Conservation (phyloP, 305 asterid species). For the Fraxinus sp. region DNA sequence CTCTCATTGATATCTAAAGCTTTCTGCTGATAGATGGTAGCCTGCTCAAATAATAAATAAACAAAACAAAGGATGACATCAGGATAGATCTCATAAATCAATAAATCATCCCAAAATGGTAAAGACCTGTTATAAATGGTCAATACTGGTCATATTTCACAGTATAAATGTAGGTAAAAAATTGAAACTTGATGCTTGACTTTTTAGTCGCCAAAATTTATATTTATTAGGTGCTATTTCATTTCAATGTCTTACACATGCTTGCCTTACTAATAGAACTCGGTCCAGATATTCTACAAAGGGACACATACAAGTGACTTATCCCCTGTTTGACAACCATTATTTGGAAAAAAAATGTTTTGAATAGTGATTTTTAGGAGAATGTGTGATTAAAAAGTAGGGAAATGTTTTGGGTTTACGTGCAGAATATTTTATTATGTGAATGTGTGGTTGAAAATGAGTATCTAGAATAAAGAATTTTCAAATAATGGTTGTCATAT, state of each 20-base stretch:
- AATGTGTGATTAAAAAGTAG: neutral
- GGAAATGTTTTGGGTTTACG: neutral
- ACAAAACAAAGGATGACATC: slow-evolving; percentile 21
- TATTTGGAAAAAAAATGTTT: no score
- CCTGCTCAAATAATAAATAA: slow-evolving; percentile 41
- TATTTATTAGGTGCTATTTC: neutral
- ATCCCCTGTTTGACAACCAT: neutral
- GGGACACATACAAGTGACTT: neutral
- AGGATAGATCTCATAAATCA: slow-evolving; percentile 13
- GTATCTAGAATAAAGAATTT: neutral
- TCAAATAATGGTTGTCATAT: neutral
- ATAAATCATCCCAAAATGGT: slow-evolving; percentile 3
- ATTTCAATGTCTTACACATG: neutral
- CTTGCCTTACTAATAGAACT: neutral
- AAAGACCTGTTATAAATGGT: slow-evolving; percentile 3
- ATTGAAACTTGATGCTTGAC: neutral
- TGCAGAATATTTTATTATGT: no score
- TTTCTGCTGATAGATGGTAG: slow-evolving; percentile 86
- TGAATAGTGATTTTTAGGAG: neutral
- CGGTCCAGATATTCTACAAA: neutral
- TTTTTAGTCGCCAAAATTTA: neutral
- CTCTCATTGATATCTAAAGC: slow-evolving; percentile 92
- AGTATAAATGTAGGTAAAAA: neutral
- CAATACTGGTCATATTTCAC: neutral
- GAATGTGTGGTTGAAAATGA: neutral